These are phyloP conservation scores for Linum lewisii DNA, from an alignment of 345 rosid genomes.

Conservation along the genomic window DNA sequence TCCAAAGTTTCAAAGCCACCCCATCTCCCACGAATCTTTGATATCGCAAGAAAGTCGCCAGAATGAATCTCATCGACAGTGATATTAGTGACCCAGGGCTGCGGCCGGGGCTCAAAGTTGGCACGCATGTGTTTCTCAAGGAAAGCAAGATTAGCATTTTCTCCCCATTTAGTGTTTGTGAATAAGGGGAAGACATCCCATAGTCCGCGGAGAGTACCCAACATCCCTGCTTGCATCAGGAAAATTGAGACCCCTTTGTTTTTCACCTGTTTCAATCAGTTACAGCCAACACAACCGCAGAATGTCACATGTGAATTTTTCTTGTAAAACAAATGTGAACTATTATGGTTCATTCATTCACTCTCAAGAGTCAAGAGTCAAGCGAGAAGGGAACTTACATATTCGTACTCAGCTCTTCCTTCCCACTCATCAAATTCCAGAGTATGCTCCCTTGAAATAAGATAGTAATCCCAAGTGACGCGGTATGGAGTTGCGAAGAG, in stretches of 20 bases:
- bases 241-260: constrained; percentile 80
- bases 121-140: constrained; percentile 93
- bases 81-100: constrained; percentile 67
- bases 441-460: constrained; percentile 72
- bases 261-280: constrained; percentile 61
- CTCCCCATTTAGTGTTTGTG: constrained; percentile 94
- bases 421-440: constrained; percentile 77
- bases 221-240: constrained; percentile 96
- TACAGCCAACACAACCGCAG: neutral
- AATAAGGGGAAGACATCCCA: constrained; percentile 98
- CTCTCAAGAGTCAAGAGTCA: neutral
- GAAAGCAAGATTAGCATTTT: constrained; percentile 70
- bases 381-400: constrained; percentile 38
- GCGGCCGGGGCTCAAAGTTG: constrained; percentile 56
- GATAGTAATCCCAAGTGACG: constrained; percentile 92
- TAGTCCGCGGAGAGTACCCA: constrained; percentile 82
- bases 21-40: constrained; percentile 87
- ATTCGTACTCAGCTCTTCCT: constrained; percentile 74
- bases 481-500: constrained; percentile 92
- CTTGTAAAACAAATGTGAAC: too few relatives aligned
- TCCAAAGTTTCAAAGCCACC: constrained; percentile 97
- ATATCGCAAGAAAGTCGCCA: constrained; percentile 83
- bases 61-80: constrained; percentile 68
- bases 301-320: neutral
- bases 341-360: neutral